Percentiles rank a stretch among this genome's conserved stretches.
Conservation (phyloP, 2,329 filamentous ascomycete species). For the Colletotrichum musicola region DNA sequence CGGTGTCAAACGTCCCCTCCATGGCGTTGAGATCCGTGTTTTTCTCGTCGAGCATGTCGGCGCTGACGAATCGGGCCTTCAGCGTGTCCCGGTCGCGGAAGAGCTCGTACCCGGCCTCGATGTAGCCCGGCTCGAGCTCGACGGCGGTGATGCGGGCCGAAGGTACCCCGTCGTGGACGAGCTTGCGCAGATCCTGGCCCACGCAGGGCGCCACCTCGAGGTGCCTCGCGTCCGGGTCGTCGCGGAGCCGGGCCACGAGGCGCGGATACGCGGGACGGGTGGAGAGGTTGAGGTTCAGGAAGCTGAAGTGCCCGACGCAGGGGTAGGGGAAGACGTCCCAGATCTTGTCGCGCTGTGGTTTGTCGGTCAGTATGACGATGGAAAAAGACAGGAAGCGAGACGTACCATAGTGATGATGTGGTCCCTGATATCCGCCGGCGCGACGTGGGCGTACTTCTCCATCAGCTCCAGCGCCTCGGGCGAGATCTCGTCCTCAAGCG, state of each 20-base stretch:
- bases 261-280: slow-evolving; percentile 21
- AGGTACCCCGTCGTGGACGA: slow-evolving; percentile 44
- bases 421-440: slow-evolving; percentile 20
- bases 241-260: slow-evolving; percentile 38
- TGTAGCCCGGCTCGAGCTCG: slow-evolving; percentile 41
- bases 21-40: slow-evolving; percentile 39
- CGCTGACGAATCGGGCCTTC: slow-evolving; percentile 40
- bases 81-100: slow-evolving; percentile 44
- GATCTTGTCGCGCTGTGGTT: slow-evolving; percentile 30
- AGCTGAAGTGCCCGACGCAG: slow-evolving; percentile 38
- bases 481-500: slow-evolving; percentile 14
- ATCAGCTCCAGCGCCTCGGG: slow-evolving; percentile 29
- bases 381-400: not conserved
- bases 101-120: slow-evolving; percentile 44
- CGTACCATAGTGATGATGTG: slow-evolving; percentile 32
- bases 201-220: slow-evolving; percentile 48
- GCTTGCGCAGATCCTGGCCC: slow-evolving; percentile 45
- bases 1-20: slow-evolving; percentile 40
- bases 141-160: slow-evolving; percentile 41
- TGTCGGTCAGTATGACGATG: too few species aligned
- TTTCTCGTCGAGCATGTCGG: slow-evolving; percentile 41
- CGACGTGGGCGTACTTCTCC: slow-evolving; percentile 30
- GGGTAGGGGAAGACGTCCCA: slow-evolving; percentile 40
- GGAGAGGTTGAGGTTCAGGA: slow-evolving; percentile 37
- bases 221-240: slow-evolving; percentile 38